Percentiles rank a stretch among this genome's conserved stretches.
Conservation (phyloP, 345 rosid species). For the Mallotus nudiflorus region DNA sequence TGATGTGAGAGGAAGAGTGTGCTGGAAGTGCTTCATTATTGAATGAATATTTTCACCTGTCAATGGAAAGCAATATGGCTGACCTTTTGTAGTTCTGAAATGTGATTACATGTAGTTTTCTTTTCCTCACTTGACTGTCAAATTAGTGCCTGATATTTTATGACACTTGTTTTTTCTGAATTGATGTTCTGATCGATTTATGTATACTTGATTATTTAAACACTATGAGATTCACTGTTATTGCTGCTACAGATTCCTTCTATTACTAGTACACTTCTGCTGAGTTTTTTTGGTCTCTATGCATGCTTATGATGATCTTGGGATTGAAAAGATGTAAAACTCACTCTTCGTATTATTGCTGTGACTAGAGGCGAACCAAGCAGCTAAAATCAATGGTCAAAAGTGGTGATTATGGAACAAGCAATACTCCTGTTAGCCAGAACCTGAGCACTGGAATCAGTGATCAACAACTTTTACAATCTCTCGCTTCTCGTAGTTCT, state of each 20-base stretch:
- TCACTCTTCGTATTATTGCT: constrained; percentile 14
- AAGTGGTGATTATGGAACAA: constrained; percentile 39
- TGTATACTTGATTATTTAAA: too few relatives aligned
- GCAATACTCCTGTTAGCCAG: constrained; percentile 40
- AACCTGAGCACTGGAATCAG: constrained; percentile 34
- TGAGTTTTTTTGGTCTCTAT: not conserved
- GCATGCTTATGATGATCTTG: not conserved
- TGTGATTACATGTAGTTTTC: not conserved
- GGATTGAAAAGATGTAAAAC: not conserved
- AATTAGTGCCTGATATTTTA: not conserved
- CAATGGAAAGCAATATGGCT: constrained; percentile 7
- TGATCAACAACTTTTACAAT: constrained; percentile 63
- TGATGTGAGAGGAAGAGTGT: not conserved
- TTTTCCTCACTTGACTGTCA: not conserved
- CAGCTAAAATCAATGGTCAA: constrained; percentile 39
- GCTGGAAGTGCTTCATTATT: not conserved
- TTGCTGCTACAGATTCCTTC: too few relatives aligned
- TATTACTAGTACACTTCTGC: not conserved
- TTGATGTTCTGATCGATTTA: too few relatives aligned
- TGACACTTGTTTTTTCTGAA: not conserved
- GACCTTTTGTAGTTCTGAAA: not conserved
- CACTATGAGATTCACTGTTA: too few relatives aligned
- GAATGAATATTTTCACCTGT: not conserved
- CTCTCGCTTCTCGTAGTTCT: constrained; percentile 57
- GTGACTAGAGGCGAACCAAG: constrained; percentile 48